Base-by-base conservation (phyloP, 495 filamentous ascomycete species). In the Podospora anserina region DNA sequence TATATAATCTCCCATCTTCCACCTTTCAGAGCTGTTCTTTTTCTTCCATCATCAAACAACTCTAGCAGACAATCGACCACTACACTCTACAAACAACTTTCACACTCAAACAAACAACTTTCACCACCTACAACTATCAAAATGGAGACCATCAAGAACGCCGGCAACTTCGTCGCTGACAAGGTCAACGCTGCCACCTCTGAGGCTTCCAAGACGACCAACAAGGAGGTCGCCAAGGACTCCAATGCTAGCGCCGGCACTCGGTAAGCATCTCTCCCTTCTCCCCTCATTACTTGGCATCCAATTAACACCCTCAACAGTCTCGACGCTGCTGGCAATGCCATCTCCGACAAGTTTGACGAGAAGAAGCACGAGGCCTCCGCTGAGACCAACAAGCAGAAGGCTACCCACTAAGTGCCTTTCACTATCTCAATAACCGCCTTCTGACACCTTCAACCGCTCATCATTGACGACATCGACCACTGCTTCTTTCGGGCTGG, bases 181-280 rank as follows among this genome's bases (percentile, higher is more conserved):
- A 81, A 85, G 77, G 78, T 88, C 68, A 81, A 87, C 76, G 79
- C 83, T 72, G 75, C 79, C 54, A 71, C 78, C 67, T 68, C 57
- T 72, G 77, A 75, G 62, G 81, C 85, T 44, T 86, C 83, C 80
- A 89, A 89, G 85, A 86, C 88, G 83, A 81, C 84, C 79, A 88
- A 89, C 84, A 89, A 89, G 84, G 74, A 82, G 44, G 82, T 88
- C 62, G 86, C 86, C 73, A 87, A 88, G 84, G 86, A 88, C 81
- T 74, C 58, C 78, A 76, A 85, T 75, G 83, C 78, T 44, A 69
- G 68, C 59, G n/a, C 84, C 32, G 71, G 80, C 76, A 82, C 81
- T 77, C 86, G 86, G 82, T 85, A 78, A 78, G 81, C 63, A 63
- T 30, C 5, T 18, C 39, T 59, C 53, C 63, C 63, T 13, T 62